A percentile compares a stretch with the other conserved stretches of the same genome.
These are phyloP conservation scores for Claviceps humidiphila DNA, from an alignment of 2,329 filamentous ascomycete genomes.

Conservation along the genomic window DNA sequence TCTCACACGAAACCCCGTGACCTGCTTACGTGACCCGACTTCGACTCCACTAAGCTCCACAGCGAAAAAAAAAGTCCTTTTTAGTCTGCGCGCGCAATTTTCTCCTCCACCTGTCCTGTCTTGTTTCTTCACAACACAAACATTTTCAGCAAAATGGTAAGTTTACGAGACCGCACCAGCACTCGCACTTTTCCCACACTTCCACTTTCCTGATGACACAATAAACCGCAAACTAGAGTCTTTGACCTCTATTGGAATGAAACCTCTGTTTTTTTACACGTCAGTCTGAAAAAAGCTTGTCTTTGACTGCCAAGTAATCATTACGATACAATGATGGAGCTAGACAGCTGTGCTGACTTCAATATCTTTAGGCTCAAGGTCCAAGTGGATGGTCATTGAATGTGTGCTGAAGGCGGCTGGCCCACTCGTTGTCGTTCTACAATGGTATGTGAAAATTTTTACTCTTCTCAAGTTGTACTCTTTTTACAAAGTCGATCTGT, in stretches of 20 bases:
- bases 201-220: constrained; percentile 58
- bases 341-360: constrained; percentile 14
- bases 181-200: constrained; percentile 1
- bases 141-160: constrained; percentile 8
- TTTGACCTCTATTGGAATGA: constrained; percentile 76
- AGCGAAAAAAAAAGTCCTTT: constrained; percentile 8
- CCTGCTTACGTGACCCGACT: constrained; percentile 10
- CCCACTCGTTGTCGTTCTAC: background rate
- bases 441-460: background rate
- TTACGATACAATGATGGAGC: background rate
- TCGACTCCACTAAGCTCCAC: constrained; percentile 8
- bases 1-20: constrained; percentile 20
- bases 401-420: background rate
- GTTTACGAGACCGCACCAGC: constrained; percentile 1
- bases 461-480: too few relatives aligned
- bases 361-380: background rate
- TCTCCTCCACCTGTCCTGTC: constrained; percentile 5
- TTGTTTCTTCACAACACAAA: constrained; percentile 4
- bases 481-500: too few relatives aligned
- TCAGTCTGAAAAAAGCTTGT: constrained; percentile 63
- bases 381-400: constrained; percentile 6
- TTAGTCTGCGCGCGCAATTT: constrained; percentile 17
- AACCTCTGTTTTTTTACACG: constrained; percentile 72
- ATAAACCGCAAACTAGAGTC: constrained; percentile 93
- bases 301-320: constrained; percentile 2